Percentiles rank a stretch among this genome's conserved stretches.
Conservation (phyloP, 257 asterid genomes). For the Penstemon newberryi region DNA sequence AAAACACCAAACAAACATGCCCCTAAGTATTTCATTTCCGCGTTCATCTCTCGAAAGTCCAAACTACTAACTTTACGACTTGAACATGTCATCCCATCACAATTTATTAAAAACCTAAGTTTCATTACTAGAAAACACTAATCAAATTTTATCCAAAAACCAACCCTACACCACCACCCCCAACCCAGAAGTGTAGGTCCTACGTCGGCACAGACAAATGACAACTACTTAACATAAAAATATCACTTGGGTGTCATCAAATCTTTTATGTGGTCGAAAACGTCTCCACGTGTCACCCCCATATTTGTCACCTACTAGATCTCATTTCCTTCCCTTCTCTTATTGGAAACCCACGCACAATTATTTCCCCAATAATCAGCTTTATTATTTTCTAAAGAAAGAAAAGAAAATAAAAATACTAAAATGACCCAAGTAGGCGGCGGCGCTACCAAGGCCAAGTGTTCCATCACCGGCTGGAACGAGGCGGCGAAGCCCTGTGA, state of each 20-base stretch:
- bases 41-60: background rate
- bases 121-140: constrained; percentile 4
- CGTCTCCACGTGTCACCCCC: constrained; percentile 58
- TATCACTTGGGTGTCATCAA: constrained; percentile 42
- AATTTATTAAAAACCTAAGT: constrained; percentile 8
- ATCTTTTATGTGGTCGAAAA: constrained; percentile 49
- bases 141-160: background rate
- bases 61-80: constrained; percentile 21
- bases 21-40: constrained; percentile 21
- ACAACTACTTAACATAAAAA: constrained; percentile 50
- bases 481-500: constrained; percentile 58
- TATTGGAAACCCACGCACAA: constrained; percentile 29
- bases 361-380: too few species aligned
- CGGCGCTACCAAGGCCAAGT: constrained; percentile 17
- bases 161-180: background rate
- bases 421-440: constrained; percentile 24
- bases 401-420: background rate
- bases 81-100: constrained; percentile 34
- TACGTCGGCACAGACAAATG: constrained; percentile 81
- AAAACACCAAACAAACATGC: too few species aligned
- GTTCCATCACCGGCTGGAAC: constrained; percentile 50
- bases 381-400: background rate
- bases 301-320: constrained; percentile 39
- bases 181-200: constrained; percentile 38
- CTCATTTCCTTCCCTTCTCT: constrained; percentile 30